Conservation (phyloP, 768 basidiomycete species). For the Suillus lakei region DNA sequence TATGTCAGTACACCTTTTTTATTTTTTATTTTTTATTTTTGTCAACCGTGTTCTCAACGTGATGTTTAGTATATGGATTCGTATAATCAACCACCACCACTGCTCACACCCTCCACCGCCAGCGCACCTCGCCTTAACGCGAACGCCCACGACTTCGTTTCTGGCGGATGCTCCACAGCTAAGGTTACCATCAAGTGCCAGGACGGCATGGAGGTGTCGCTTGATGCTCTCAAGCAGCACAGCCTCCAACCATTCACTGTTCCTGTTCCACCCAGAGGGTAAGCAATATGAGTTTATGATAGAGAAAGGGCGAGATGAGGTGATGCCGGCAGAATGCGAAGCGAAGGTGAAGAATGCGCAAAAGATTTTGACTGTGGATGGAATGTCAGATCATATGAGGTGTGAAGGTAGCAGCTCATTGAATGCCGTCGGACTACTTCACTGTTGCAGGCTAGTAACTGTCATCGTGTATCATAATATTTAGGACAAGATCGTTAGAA, state of each 20-base stretch:
- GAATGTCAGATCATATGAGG: slow-evolving; percentile 1
- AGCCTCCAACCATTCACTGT: slow-evolving; percentile 45
- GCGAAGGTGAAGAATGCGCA: slow-evolving; percentile 5
- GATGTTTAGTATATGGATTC: too few relatives aligned
- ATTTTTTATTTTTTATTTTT: too few relatives aligned
- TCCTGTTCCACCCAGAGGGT: slow-evolving; percentile 36
- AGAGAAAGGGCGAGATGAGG: neutral
- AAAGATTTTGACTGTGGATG: slow-evolving; percentile 3
- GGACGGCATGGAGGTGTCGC: slow-evolving; percentile 66
- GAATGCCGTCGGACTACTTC: neutral
- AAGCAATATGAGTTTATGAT: neutral
- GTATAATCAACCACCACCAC: too few relatives aligned
- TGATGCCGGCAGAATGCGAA: neutral
- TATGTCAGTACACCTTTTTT: too few relatives aligned
- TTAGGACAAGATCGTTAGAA: too few relatives aligned
- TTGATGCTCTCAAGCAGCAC: slow-evolving; percentile 57
- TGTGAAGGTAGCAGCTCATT: neutral
- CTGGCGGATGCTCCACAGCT: slow-evolving; percentile 37
- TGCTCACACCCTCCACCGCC: slow-evolving; percentile 41
- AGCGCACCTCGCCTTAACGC: slow-evolving; percentile 54
- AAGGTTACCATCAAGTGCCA: slow-evolving; percentile 64
- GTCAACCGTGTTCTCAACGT: slow-evolving; percentile 45
- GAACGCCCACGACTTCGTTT: slow-evolving; percentile 70
- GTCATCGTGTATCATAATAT: too few relatives aligned
- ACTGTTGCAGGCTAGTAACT: too few relatives aligned